Evolutionary conservation across 208 protist species (phyloP), one percentile per base, ranked within the genome.

Genomic region (Leishmania braziliensis): DNA sequence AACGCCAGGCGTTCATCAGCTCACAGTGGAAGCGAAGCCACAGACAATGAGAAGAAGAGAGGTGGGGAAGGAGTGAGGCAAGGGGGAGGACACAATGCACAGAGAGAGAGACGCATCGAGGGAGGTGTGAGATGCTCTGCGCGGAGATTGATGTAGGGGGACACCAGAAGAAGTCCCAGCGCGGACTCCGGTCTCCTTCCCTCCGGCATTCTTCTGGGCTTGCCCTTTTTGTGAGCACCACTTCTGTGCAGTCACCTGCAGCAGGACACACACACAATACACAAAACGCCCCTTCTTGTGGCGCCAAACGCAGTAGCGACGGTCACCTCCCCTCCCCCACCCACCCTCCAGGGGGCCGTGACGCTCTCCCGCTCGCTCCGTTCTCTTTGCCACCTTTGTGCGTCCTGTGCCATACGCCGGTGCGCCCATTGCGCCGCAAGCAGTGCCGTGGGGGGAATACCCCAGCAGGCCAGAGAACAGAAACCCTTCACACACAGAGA

Each of bases 11-110:
- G 54, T 12, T 12, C 12, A 39, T 29, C 12, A 36, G 29, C 29
- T 14, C 29, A 39, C 62, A 33, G 29, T 10, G 62, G 1, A 29
- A 12, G 9, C 4, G 9, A 68, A 60, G 8, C 3, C 48, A 73
- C 77, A 76, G 16, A 29, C 1, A 33, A 76, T 23, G 72, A 26
- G 72, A 58, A 16, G 51, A 58, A 46, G 62, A 80, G 65, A 23
- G 23, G 20, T 26, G 71, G 12, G 39, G 29, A 8, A 68, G 18
- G 29, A 26, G 58, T 63, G 29, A 29, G 20, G 26, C 12, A 39
- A 39, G 12, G 62, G 29, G 29, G 4, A 29, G 26, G 12, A 16
- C 0, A 29, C 26, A 39, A 29, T 36, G 62, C 18, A 68, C 9
- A 68, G 0, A 20, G 29, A 73, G 10, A 46, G 8, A 33, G 16